phyloP scores from a whole-genome alignment of 1,284 basidiomycete genomes.

The Mycosarcoma mackinlayi region DNA sequence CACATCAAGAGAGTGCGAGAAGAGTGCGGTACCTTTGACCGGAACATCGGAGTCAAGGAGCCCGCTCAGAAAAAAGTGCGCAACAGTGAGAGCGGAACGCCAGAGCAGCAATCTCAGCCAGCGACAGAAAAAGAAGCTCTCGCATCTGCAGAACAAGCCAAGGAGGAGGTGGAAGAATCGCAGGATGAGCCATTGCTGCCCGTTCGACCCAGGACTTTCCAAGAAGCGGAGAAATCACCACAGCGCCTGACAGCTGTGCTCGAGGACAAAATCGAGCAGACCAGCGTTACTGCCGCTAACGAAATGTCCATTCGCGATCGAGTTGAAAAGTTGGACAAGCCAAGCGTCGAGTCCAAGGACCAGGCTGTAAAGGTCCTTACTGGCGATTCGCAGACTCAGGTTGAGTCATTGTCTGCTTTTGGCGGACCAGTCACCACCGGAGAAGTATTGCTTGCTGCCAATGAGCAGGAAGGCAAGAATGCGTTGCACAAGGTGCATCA shows the following conservation, averaged over 20 bases:
- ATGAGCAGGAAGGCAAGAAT: neutral
- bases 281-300: neutral
- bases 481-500: too few relatives aligned
- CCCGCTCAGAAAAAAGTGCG: slow-evolving; percentile 21
- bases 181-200: slow-evolving; percentile 34
- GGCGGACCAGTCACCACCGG: neutral
- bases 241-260: neutral
- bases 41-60: neutral
- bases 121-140: neutral
- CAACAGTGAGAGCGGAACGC: neutral
- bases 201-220: neutral
- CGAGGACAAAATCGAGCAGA: neutral
- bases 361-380: neutral
- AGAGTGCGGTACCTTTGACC: neutral
- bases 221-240: too few relatives aligned
- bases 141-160: neutral
- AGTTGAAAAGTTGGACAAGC: neutral
- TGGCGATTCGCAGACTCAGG: slow-evolving; percentile 32
- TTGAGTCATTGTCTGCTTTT: slow-evolving; percentile 2
- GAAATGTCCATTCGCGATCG: neutral
- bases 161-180: slow-evolving; percentile 12
- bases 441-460: neutral
- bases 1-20: slow-evolving; percentile 8
- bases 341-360: too few relatives aligned
- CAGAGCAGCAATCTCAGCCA: neutral